These are phyloP conservation scores for Talaromyces nanjingensis DNA, from an alignment of 495 filamentous ascomycete species.

Conservation along the genomic window DNA sequence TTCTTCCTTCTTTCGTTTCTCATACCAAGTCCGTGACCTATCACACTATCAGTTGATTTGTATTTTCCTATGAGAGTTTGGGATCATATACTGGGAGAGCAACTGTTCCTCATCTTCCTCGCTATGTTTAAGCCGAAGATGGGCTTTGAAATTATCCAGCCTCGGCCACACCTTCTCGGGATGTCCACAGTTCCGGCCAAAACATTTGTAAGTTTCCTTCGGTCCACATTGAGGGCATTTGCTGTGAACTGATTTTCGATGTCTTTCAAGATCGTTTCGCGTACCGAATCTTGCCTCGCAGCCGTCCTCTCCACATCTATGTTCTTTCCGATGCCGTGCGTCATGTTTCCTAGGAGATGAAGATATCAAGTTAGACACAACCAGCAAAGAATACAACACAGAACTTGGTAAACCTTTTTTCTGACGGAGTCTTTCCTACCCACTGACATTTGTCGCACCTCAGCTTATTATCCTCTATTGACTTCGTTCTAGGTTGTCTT, in stretches of 20 bases:
- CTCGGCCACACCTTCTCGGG: slow-evolving; percentile 79
- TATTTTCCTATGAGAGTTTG: neutral
- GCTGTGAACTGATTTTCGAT: slow-evolving; percentile 63
- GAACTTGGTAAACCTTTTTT: slow-evolving; percentile 1
- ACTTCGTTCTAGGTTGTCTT: neutral
- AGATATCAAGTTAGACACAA: neutral
- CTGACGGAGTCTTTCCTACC: slow-evolving; percentile 3
- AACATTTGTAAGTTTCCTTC: slow-evolving; percentile 61
- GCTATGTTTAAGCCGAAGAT: slow-evolving; percentile 72
- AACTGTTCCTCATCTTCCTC: slow-evolving; percentile 46
- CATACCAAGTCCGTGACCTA: slow-evolving; percentile 38
- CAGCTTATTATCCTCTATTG: slow-evolving; percentile 9
- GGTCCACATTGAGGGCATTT: slow-evolving; percentile 43
- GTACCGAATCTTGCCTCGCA: slow-evolving; percentile 76
- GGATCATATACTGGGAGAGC: slow-evolving; percentile 41
- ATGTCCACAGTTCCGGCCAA: slow-evolving; percentile 53
- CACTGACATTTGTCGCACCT: slow-evolving; percentile 23
- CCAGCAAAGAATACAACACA: neutral
- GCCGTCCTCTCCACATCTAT: slow-evolving; percentile 52
- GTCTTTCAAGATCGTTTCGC: slow-evolving; percentile 69
- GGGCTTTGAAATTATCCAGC: slow-evolving; percentile 85
- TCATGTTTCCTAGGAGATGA: slow-evolving; percentile 66
- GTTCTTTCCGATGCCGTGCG: slow-evolving; percentile 68
- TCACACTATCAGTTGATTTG: slow-evolving; percentile 8
- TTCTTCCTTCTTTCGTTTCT: slow-evolving; percentile 10